Evolutionary conservation across 208 protist species (phyloP).

Genomic region (Wallacemonas sp.): DNA sequence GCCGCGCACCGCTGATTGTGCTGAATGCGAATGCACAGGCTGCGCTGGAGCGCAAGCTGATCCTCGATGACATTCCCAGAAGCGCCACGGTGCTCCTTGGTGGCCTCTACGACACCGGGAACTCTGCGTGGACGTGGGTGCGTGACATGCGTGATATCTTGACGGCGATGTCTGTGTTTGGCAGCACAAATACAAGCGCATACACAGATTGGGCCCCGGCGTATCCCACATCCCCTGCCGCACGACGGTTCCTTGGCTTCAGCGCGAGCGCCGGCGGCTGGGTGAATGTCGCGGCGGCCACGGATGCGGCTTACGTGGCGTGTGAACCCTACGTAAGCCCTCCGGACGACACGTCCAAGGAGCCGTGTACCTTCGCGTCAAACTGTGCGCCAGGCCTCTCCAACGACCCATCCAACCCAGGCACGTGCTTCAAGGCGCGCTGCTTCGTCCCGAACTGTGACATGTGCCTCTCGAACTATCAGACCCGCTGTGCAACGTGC

Average conservation of each 20-base stretch:
- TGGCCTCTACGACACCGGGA: slow-evolving; percentile 1
- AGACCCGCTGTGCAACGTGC: slow-evolving; percentile 9
- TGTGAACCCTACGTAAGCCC: slow-evolving; percentile 2
- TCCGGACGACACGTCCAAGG: neutral
- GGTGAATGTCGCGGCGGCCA: slow-evolving; percentile 1
- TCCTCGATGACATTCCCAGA: neutral
- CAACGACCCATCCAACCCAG: slow-evolving; percentile 8
- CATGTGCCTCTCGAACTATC: slow-evolving; percentile 4
- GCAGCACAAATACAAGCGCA: neutral
- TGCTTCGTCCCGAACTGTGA: slow-evolving; percentile 11
- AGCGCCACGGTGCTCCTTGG: slow-evolving; percentile 9
- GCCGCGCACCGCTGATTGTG: neutral
- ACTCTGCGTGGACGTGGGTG: neutral
- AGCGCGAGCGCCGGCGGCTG: slow-evolving; percentile 12
- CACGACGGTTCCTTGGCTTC: slow-evolving; percentile 2
- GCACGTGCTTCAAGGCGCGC: slow-evolving; percentile 5
- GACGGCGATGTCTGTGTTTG: neutral
- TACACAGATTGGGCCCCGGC: slow-evolving; percentile 8
- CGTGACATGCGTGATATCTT: slow-evolving; percentile 7
- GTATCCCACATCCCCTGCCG: neutral
- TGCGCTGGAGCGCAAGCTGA: slow-evolving; percentile 5
- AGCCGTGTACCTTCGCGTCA: neutral
- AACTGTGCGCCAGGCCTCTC: slow-evolving; percentile 2
- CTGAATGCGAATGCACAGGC: slow-evolving; percentile 12
- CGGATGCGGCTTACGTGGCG: neutral